Conservation (phyloP, 495 filamentous ascomycete genomes). For the Penicillium daleae region DNA sequence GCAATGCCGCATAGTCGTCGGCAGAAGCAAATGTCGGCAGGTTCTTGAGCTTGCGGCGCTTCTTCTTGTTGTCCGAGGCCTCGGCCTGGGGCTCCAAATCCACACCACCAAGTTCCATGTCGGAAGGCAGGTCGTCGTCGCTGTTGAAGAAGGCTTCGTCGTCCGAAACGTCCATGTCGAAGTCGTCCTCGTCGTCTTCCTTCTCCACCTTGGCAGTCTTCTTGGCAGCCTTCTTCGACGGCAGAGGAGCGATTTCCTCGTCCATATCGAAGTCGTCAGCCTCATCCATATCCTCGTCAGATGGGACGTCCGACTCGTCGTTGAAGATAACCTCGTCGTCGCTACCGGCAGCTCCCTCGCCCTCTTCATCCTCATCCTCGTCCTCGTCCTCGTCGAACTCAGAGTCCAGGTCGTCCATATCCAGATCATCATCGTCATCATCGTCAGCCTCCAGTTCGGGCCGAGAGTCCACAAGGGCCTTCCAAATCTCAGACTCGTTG, state of each 20-base stretch:
- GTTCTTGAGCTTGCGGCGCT: conserved; percentile 81
- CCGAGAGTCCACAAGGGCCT: conserved; percentile 79
- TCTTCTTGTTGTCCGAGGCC: conserved; percentile 63
- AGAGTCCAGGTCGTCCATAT: conserved; percentile 67
- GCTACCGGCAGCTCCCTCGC: conserved; percentile 50
- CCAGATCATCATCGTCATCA: conserved; percentile 65
- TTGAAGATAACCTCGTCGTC: conserved; percentile 59
- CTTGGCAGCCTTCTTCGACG: conserved; percentile 43
- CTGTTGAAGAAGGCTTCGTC: conserved; percentile 58
- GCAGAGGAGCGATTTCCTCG: conserved; percentile 32
- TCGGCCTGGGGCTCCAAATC: conserved; percentile 45
- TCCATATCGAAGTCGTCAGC: conserved; percentile 47
- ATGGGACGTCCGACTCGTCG: conserved; percentile 50
- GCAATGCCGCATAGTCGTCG: conserved; percentile 89
- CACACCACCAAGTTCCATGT: conserved; percentile 50
- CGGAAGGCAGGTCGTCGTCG: conserved; percentile 58
- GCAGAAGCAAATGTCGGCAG: conserved; percentile 89
- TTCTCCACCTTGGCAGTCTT: conserved; percentile 46
- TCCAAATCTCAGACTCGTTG: conserved; percentile 81
- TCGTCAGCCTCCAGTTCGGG: conserved; percentile 75
- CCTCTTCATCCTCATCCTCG: conserved; percentile 35
- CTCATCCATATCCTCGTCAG: conserved; percentile 51
- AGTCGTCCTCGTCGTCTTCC: conserved; percentile 50
- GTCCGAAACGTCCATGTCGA: conserved; percentile 56
- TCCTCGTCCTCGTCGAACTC: conserved; percentile 52